Percentiles rank a stretch among this genome's conserved stretches.
phyloP scores from a whole-genome alignment of 192 early-diverging fungal species.

The Phlyctochytrium bullatum region DNA sequence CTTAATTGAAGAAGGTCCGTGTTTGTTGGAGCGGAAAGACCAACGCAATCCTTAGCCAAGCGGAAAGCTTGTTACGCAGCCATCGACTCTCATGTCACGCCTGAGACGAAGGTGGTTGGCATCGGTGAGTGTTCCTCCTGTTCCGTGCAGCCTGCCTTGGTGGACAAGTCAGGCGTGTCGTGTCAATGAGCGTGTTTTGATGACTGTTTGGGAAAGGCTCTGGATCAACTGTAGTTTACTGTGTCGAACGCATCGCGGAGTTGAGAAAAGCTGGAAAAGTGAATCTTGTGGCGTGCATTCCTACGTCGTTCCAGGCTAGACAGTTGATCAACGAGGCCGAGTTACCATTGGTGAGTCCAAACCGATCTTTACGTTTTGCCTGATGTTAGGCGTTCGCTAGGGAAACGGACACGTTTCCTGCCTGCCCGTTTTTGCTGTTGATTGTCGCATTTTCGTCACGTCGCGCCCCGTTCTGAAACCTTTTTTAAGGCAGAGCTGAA shows the following conservation, averaged over 20 bases:
- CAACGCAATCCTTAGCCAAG: slow-evolving; percentile 58
- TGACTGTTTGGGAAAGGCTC: slow-evolving; percentile 29
- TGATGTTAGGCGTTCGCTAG: slow-evolving; percentile 13
- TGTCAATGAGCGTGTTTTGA: too few relatives aligned
- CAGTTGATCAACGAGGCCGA: slow-evolving; percentile 81
- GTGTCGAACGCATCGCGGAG: slow-evolving; percentile 76
- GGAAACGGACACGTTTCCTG: too few relatives aligned
- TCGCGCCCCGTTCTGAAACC: background rate
- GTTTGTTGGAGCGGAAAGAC: background rate
- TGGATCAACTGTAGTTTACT: slow-evolving; percentile 76
- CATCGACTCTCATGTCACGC: slow-evolving; percentile 81
- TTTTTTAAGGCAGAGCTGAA: slow-evolving; percentile 39
- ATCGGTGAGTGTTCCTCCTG: slow-evolving; percentile 54
- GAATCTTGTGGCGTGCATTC: slow-evolving; percentile 74
- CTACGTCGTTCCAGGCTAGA: slow-evolving; percentile 90
- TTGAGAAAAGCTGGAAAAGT: slow-evolving; percentile 53
- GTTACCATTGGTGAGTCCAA: slow-evolving; percentile 69
- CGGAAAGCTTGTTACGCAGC: slow-evolving; percentile 81
- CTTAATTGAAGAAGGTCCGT: slow-evolving; percentile 23
- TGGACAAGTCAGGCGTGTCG: too few relatives aligned
- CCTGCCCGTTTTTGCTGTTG: too few relatives aligned
- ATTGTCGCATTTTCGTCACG: slow-evolving; percentile 12
- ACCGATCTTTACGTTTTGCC: slow-evolving; percentile 15
- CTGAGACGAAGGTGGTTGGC: slow-evolving; percentile 71
- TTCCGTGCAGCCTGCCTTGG: background rate